Base-by-base conservation (phyloP, 164 flowering plant species). In the Sedum album region DNA sequence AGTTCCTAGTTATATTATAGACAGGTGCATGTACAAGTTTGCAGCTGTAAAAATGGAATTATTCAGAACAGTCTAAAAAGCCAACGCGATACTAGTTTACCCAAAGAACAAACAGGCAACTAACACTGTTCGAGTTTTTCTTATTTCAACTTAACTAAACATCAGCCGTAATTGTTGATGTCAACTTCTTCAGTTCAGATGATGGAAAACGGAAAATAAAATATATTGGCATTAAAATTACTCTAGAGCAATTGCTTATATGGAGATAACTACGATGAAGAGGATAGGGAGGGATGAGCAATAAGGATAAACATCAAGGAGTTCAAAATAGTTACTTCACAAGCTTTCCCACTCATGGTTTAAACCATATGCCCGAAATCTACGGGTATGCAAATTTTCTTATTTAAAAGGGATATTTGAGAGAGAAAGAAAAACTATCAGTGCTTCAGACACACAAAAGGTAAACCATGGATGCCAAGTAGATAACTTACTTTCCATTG, bases 401-500 rank as follows among this genome's bases (percentile, higher is more conserved):
- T 21, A 13, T 5, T n/a, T 51, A 6, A n/a, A 51, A 51, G 6
- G 18, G 4, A 25, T 5, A 55, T 10, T 55, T 21, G 4, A 6
- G 30, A 55, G 8, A 3, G 15, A 26, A 28, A 28, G 13, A 2
- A 57, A 30, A 57, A 55, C 61, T 30, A 28, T 28, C 20, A 26
- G 62, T 28, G n/a, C 14, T 57, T 26, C 33, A 28, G 28, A 15
- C 20, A 57, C 31, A 23, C 31, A 14, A 57, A 14, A 23, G 0
- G 41, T 10, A 39, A 39, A 55, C n/a, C n/a, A n/a, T n/a, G n/a
- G n/a, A n/a, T n/a, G 38, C 28, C 62, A 57, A 57, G 17, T 4
- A 28, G 60, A 33, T 66, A 68, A 77, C 89, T 77, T 75, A 90
- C 98, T 76, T 86, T 36, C 84, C 88, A 31, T 68, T 72, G 65